A percentile compares a stretch with the other conserved stretches of the same genome.
phyloP scores from a whole-genome alignment of 2,329 filamentous ascomycete genomes.

The Colletotrichum sp. region DNA sequence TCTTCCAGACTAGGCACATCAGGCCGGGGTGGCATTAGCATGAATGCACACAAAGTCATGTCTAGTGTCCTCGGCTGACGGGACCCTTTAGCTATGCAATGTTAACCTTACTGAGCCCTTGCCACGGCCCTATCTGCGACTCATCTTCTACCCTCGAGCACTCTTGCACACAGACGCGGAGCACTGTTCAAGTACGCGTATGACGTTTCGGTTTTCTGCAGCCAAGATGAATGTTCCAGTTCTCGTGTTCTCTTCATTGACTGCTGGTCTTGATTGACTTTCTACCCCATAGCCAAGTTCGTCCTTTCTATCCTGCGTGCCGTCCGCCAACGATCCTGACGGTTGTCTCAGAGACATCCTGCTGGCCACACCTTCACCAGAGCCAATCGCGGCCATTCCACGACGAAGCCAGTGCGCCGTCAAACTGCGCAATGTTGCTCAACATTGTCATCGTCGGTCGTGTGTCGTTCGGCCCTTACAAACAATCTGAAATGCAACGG shows the following conservation, averaged over 20 bases:
- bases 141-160: neutral
- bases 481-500: neutral
- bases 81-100: neutral
- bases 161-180: neutral
- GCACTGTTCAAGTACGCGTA: slow-evolving; percentile 12
- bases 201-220: slow-evolving; percentile 7
- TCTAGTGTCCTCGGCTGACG: neutral
- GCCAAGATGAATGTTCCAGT: neutral
- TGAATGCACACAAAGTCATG: neutral
- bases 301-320: neutral
- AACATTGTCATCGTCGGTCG: neutral
- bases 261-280: neutral
- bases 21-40: neutral
- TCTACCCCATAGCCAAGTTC: neutral
- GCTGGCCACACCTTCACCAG: neutral
- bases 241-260: neutral
- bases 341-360: neutral
- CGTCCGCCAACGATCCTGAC: neutral
- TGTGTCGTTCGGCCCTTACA: neutral
- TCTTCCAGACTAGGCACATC: neutral
- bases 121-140: neutral
- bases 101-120: neutral
- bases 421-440: neutral
- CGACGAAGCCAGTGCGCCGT: neutral
- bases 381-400: neutral